Percentiles rank a stretch among this genome's conserved stretches.
Conservation (phyloP, 257 asterid genomes). For the Echium plantagineum region DNA sequence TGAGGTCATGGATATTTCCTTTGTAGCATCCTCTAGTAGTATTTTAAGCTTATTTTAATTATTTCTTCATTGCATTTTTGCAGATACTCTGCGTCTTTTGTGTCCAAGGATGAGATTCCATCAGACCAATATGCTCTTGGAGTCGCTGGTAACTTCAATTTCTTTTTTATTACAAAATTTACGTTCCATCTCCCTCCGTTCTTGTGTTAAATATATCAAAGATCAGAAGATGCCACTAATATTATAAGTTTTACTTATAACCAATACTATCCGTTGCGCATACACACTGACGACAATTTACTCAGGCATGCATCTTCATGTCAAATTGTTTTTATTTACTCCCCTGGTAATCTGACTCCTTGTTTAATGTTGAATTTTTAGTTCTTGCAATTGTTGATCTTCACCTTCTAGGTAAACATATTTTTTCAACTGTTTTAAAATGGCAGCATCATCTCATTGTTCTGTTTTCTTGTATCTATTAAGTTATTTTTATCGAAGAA, state of each 20-base stretch:
- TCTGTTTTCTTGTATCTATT: neutral
- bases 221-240: neutral
- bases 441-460: neutral
- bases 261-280: neutral
- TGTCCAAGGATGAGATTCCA: constrained; percentile 58
- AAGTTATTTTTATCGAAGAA: neutral
- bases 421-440: neutral
- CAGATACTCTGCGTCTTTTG: constrained; percentile 79
- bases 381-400: neutral
- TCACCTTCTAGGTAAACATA: neutral
- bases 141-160: constrained; percentile 53
- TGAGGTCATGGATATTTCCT: too few relatives aligned
- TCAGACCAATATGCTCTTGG: constrained; percentile 67
- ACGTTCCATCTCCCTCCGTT: too few relatives aligned
- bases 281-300: neutral
- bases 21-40: too few relatives aligned
- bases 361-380: neutral
- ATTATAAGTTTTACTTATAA: neutral
- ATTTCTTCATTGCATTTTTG: constrained; percentile 6
- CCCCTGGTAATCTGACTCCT: neutral
- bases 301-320: neutral
- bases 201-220: too few relatives aligned
- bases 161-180: neutral
- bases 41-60: too few relatives aligned
- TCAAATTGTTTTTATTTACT: too few relatives aligned